phyloP scores from a whole-genome alignment of 1,284 basidiomycete genomes.

The Ganoderma resinaceum region DNA sequence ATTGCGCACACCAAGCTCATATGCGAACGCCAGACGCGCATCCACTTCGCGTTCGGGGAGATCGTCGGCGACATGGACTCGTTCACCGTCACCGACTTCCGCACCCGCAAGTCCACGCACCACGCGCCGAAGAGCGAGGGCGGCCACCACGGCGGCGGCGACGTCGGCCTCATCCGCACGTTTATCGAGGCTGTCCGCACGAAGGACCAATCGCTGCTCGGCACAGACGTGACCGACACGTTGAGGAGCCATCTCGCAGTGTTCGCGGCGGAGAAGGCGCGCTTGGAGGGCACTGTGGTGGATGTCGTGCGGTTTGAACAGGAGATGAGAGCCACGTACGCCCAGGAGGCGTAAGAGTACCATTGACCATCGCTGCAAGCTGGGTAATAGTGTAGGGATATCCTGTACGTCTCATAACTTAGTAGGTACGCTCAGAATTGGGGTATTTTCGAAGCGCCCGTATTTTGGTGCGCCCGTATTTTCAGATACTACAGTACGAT shows the following conservation, averaged over 20 bases:
- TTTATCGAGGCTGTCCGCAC: slow-evolving; percentile 78
- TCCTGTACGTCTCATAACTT: no score
- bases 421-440: no score
- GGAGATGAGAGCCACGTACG: slow-evolving; percentile 47
- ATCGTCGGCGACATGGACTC: slow-evolving; percentile 82
- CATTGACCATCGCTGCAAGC: not conserved
- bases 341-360: slow-evolving; percentile 1
- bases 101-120: slow-evolving; percentile 54
- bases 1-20: slow-evolving; percentile 74
- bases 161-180: slow-evolving; percentile 70
- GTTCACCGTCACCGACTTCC: slow-evolving; percentile 83
- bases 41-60: slow-evolving; percentile 72
- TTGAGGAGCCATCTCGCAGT: slow-evolving; percentile 82
- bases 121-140: slow-evolving; percentile 64
- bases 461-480: no score
- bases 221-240: slow-evolving; percentile 72
- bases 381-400: not conserved
- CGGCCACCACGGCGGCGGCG: slow-evolving; percentile 84
- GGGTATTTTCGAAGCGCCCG: no score
- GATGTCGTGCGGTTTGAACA: slow-evolving; percentile 69
- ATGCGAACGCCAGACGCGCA: slow-evolving; percentile 77
- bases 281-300: slow-evolving; percentile 70
- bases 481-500: no score
- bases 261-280: slow-evolving; percentile 84
- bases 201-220: slow-evolving; percentile 67